phyloP scores from a whole-genome alignment of 2,329 filamentous ascomycete genomes.

The Cytospora schulzeri region DNA sequence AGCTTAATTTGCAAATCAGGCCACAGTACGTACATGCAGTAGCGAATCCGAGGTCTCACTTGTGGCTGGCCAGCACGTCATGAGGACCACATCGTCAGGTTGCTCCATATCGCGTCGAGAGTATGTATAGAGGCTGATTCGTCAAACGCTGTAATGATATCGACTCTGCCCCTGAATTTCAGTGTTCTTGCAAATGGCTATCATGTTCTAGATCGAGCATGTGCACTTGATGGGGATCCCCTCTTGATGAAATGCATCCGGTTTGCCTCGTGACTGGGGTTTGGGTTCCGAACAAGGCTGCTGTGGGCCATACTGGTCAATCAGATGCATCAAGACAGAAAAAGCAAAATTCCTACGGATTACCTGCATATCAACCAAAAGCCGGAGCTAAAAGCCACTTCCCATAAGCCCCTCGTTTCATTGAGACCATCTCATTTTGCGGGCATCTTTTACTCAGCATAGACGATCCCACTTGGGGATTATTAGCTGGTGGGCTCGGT shows the following conservation, averaged over 20 bases:
- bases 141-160: neutral
- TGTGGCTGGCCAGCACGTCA: constrained; percentile 12
- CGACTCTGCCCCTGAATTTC: neutral
- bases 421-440: neutral
- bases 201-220: constrained; percentile 10
- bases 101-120: neutral
- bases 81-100: neutral
- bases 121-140: neutral
- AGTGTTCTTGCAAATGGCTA: constrained; percentile 2
- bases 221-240: neutral
- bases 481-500: constrained; percentile 18
- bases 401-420: constrained; percentile 34
- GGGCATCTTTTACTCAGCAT: neutral
- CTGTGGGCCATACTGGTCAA: constrained; percentile 26
- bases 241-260: constrained; percentile 1
- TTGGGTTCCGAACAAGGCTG: constrained; percentile 20
- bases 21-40: constrained; percentile 5
- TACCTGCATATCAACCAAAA: constrained; percentile 16
- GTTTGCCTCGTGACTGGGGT: constrained; percentile 13
- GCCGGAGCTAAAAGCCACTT: constrained; percentile 13
- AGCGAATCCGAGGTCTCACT: constrained; percentile 18
- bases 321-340: constrained; percentile 23
- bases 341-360: constrained; percentile 23
- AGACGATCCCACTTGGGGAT: neutral
- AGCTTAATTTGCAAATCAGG: constrained; percentile 17